Evolutionary conservation across 176 grass and related monocot genomes (phyloP).

Genomic region (Rhynchospora breviuscula): DNA sequence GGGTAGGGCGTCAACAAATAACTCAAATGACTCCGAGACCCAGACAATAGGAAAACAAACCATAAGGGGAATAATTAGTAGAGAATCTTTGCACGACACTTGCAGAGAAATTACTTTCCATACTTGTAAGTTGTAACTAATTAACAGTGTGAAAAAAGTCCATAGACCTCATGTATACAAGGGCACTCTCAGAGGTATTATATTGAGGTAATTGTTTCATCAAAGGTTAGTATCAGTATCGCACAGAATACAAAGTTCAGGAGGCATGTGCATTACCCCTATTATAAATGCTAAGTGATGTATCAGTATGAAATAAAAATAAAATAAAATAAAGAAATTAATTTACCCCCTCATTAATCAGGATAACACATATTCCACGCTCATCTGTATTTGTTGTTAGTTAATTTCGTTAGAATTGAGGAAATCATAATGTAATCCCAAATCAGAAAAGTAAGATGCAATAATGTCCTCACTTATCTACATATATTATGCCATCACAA

Average conservation of each 20-base stretch:
- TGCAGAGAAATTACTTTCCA: too few species aligned
- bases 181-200: too few species aligned
- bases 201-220: too few species aligned
- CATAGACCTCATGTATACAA: too few species aligned
- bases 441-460: conserved; percentile 21
- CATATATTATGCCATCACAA: conserved; percentile 7
- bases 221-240: too few species aligned
- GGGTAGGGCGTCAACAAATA: background rate
- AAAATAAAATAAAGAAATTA: background rate
- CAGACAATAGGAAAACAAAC: background rate
- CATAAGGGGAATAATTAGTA: too few species aligned
- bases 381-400: conserved; percentile 53
- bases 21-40: background rate
- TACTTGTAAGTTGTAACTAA: too few species aligned
- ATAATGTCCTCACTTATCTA: background rate
- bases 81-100: too few species aligned
- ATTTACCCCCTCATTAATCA: conserved; percentile 90
- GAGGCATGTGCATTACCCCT: background rate
- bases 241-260: background rate
- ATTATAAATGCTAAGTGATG: background rate
- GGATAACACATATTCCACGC: conserved; percentile 91
- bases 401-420: background rate
- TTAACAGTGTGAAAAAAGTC: too few species aligned
- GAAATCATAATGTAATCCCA: conserved; percentile 26
- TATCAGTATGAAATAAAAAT: background rate